phyloP scores from a whole-genome alignment of 805 yeast species.

The Candida insectalens region DNA sequence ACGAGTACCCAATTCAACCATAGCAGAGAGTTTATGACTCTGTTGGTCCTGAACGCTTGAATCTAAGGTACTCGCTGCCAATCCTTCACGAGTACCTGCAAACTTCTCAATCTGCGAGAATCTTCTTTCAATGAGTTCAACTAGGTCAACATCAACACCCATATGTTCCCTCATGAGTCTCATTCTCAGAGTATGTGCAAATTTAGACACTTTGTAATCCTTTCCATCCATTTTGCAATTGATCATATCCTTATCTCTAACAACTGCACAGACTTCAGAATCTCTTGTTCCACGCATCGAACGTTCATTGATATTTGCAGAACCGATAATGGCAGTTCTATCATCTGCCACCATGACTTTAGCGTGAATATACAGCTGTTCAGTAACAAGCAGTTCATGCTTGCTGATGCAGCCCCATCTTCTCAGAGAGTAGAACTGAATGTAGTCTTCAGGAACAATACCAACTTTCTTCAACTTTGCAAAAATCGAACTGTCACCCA shows the following conservation, averaged over 20 bases:
- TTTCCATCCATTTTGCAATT: constrained; percentile 71
- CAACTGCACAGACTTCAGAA: constrained; percentile 85
- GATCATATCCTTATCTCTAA: constrained; percentile 73
- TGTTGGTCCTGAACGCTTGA: constrained; percentile 2
- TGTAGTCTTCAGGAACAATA: constrained; percentile 82
- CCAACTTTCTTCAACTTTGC: constrained; percentile 71
- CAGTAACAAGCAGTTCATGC: constrained; percentile 64
- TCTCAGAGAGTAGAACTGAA: constrained; percentile 83
- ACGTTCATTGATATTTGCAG: constrained; percentile 95
- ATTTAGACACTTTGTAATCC: constrained; percentile 72
- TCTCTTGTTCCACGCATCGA: constrained; percentile 93
- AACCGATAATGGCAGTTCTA: constrained; percentile 86
- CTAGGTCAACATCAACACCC: constrained; percentile 83
- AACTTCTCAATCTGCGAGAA: constrained; percentile 39
- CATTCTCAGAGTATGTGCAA: constrained; percentile 82
- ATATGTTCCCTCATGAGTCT: constrained; percentile 94
- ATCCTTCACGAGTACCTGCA: constrained; percentile 33
- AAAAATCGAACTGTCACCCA: constrained; percentile 83
- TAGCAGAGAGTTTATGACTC: constrained; percentile 41
- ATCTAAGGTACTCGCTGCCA: constrained; percentile 31
- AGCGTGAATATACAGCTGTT: constrained; percentile 90
- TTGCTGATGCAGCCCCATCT: constrained; percentile 94
- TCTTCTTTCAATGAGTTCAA: constrained; percentile 73
- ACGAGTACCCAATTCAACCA: constrained; percentile 67
- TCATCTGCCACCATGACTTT: constrained; percentile 90